Conservation (phyloP, 164 flowering plant species). For the Macadamia tetraphylla region DNA sequence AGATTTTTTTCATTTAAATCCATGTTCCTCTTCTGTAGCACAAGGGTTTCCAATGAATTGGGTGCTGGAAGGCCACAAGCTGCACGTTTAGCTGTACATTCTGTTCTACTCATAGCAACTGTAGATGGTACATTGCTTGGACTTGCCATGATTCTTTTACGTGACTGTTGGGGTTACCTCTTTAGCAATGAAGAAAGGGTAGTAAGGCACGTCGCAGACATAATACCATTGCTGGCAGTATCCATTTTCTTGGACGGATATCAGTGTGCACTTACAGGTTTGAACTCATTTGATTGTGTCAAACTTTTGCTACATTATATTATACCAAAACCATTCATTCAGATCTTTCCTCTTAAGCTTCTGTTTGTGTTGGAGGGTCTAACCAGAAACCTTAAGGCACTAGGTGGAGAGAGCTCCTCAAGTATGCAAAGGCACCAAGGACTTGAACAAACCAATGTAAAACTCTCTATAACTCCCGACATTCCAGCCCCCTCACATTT, state of each 20-base stretch:
- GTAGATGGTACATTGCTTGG: slow-evolving; percentile 19
- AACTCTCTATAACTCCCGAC: no score
- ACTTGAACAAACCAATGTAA: no score
- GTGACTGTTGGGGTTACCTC: slow-evolving; percentile 24
- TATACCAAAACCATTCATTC: no score
- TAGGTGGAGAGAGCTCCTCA: no score
- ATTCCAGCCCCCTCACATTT: no score
- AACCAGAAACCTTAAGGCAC: no score
- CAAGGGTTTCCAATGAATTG: slow-evolving; percentile 39
- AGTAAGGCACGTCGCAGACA: slow-evolving; percentile 30
- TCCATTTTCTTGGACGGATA: slow-evolving; percentile 44
- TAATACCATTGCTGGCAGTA: slow-evolving; percentile 47
- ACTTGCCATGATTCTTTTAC: slow-evolving; percentile 17
- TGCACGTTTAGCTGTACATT: slow-evolving; percentile 28
- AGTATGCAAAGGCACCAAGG: no score
- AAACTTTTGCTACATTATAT: no score
- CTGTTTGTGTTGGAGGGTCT: no score
- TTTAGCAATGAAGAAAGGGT: slow-evolving; percentile 40
- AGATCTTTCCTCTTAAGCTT: no score
- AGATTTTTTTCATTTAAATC: no score
- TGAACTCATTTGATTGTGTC: neutral
- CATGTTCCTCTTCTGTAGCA: slow-evolving; percentile 17
- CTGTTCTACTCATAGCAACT: slow-evolving; percentile 13
- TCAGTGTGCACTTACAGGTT: slow-evolving; percentile 56
- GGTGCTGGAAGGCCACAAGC: slow-evolving; percentile 37